Evolutionary conservation across 768 basidiomycete genomes (phyloP), one percentile per base, ranked within the genome.

Genomic region (Filobasidium floriforme): DNA sequence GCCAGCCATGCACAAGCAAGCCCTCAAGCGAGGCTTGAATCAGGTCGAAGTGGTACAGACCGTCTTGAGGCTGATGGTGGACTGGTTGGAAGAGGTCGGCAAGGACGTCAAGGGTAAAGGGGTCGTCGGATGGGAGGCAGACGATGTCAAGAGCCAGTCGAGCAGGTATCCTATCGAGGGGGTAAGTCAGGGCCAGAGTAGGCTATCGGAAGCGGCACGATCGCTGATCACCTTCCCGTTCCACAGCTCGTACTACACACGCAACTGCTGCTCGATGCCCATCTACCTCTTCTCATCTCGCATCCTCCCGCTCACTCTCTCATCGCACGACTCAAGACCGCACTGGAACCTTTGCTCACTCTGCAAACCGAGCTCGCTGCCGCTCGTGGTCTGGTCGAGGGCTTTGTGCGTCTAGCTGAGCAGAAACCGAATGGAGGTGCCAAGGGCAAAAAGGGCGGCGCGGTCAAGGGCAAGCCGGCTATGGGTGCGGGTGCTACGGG

Each of bases 231-330:
- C 3, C 14, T 10, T 12, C 51, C 7, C 55, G 10, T 29, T 57
- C 5, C 46, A 57, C 63, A 72, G 66, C 49, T 75, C 26, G 69
- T 76, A 46, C 60, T 66, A 14, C 75, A 75, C 65, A 66, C 72
- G 11, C 70, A 69, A 19, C 64, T 75, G 12, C 59, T 75, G 15
- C 70, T 77, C 19, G 75, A 76, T 66, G 67, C 78, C 18, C 74
- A 73, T 66, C 69, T 76, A 12, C 76, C 74, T 7, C 59, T 65
- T n/a, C 69, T 76, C 63, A 63, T 76, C 7, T 64, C 73, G 12
- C 65, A 75, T 51, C 41, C 60, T 26, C 72, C 75, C 9, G 70
- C 77, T 7, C 70, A 73, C 32, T 22, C 64, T 1, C 68, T 71
- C 37, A 68, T 78, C 24, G 68, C 69, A 60, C 49, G 62, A 5